Base-by-base conservation (phyloP, 139 green algal species). In the Micractinium sp. region DNA sequence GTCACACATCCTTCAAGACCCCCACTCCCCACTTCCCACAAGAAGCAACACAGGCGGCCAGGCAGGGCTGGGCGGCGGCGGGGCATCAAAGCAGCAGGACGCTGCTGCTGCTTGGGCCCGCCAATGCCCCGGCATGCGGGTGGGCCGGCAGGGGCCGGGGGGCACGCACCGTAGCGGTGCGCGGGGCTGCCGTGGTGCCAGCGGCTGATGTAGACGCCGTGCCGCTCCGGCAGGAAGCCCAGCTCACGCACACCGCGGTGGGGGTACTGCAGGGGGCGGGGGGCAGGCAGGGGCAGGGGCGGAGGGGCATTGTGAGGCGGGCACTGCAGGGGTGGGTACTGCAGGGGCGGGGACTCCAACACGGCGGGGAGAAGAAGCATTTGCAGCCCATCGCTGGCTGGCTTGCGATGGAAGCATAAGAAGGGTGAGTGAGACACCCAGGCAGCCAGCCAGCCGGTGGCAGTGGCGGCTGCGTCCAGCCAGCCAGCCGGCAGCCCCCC, bases 161-260 rank as follows among this genome's bases (percentile, higher is more conserved):
- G 47, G 7, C 47, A 56, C 47, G 7, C 47, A 56, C 94, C 95
- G 91, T 98, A 98, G 31, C 96, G 86, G 91, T 97, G 94, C 3
- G 95, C 94, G 5, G 97, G 97, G 29, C 93, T 97, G 71, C 97
- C 97, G 81, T 98, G 95, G 91, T 98, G 96, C 96, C 96, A 99
- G 81, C 96, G 94, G 25, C 71, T 91, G 56, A 95, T 87, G 85
- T 93, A 96, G 25, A 96, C 90, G 15, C 92, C 94, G 36, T 86
- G 69, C 35, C 87, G 31, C 86, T 90, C 82, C 0, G 97, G 97
- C 63, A 97, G 81, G 90, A 94, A 98, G 16, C 97, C 97, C 47
- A 95, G 85, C 91, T 98, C 96, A 1, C 92, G 88, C 38, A 99
- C 97, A 0, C 93, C 94, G 3, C 96, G 86, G 88, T 98, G 96